These are phyloP conservation scores for Penicillium simplicissimum DNA, from an alignment of 495 filamentous ascomycete species.

Conservation along the genomic window DNA sequence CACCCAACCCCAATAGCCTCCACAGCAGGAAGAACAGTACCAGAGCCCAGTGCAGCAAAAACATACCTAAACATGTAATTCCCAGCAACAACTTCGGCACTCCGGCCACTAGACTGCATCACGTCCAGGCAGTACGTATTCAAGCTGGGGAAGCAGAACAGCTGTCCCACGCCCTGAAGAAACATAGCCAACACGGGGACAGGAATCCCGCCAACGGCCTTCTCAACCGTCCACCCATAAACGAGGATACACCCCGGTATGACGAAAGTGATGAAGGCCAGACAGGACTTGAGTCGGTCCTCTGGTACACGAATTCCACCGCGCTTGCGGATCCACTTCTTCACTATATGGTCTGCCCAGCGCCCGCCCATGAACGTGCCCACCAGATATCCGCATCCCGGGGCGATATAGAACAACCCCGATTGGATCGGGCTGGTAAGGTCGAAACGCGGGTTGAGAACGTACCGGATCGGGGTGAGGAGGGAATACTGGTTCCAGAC, in stretches of 20 bases:
- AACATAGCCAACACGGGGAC: slow-evolving; percentile 71
- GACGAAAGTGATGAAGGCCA: slow-evolving; percentile 59
- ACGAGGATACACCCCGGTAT: slow-evolving; percentile 67
- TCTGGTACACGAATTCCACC: slow-evolving; percentile 62
- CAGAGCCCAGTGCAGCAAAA: slow-evolving; percentile 65
- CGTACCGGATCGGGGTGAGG: slow-evolving; percentile 72
- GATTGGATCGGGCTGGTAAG: slow-evolving; percentile 65
- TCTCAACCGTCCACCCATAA: slow-evolving; percentile 73
- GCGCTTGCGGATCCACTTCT: slow-evolving; percentile 60
- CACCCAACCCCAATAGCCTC: slow-evolving; percentile 68
- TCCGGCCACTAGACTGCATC: slow-evolving; percentile 57
- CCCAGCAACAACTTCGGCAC: slow-evolving; percentile 69
- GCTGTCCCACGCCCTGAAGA: slow-evolving; percentile 67
- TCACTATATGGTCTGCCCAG: slow-evolving; percentile 67
- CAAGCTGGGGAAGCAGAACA: slow-evolving; percentile 70
- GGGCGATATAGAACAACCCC: slow-evolving; percentile 73
- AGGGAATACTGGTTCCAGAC: slow-evolving; percentile 76
- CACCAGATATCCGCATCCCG: slow-evolving; percentile 66
- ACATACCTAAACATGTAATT: slow-evolving; percentile 73
- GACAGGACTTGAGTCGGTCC: slow-evolving; percentile 63
- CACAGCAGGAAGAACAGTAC: slow-evolving; percentile 65
- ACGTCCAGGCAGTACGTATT: slow-evolving; percentile 80
- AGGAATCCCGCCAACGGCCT: slow-evolving; percentile 63
- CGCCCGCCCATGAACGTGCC: slow-evolving; percentile 72
- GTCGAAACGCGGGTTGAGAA: slow-evolving; percentile 71